Percentiles rank a stretch among this genome's conserved stretches.
Evolutionary conservation across 2,329 filamentous ascomycete species (phyloP).

Genomic region (Didymella arachidicola): DNA sequence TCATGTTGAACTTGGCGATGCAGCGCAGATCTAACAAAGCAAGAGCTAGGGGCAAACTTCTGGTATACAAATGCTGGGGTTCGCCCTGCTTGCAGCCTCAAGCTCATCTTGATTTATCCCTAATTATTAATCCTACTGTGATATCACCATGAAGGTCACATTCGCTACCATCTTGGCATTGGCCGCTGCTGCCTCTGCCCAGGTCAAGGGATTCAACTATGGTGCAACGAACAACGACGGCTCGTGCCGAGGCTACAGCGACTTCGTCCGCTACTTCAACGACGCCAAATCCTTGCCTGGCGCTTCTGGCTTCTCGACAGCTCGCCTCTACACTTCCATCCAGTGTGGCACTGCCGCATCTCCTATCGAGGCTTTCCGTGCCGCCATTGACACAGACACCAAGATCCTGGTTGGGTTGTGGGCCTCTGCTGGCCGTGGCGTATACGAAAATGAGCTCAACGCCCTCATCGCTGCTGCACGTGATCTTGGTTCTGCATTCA

Average conservation of each 20-base stretch:
- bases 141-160: constrained; percentile 25
- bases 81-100: background rate
- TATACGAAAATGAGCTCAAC: constrained; percentile 74
- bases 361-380: constrained; percentile 42
- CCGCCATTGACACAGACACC: constrained; percentile 75
- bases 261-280: constrained; percentile 75
- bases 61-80: constrained; percentile 6
- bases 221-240: constrained; percentile 68
- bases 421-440: constrained; percentile 71
- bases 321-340: constrained; percentile 75
- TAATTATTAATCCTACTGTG: constrained; percentile 14
- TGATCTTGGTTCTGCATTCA: constrained; percentile 71
- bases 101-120: background rate
- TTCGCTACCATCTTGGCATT: constrained; percentile 28
- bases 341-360: constrained; percentile 69
- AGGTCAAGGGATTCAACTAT: constrained; percentile 72
- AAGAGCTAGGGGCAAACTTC: constrained; percentile 15
- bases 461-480: constrained; percentile 73
- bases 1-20: constrained; percentile 21
- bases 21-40: constrained; percentile 5
- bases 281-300: constrained; percentile 69
- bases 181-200: constrained; percentile 35
- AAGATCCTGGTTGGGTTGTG: constrained; percentile 82
- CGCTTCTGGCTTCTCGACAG: constrained; percentile 70
- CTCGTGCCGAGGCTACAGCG: constrained; percentile 65